phyloP scores from a whole-genome alignment of 2,329 filamentous ascomycete genomes.

The Mariannaea sp. region DNA sequence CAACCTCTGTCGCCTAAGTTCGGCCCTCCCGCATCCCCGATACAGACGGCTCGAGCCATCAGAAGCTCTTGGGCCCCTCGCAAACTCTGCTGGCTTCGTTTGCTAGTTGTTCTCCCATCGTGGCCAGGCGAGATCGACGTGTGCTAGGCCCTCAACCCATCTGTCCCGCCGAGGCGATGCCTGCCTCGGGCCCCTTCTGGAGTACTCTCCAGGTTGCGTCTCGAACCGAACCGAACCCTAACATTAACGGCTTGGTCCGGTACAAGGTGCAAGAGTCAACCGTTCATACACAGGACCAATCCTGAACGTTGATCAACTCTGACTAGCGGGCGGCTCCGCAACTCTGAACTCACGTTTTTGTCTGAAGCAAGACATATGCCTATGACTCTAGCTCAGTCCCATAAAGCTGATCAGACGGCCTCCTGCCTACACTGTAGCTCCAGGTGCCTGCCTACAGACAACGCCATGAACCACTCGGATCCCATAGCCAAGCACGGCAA shows the following conservation, averaged over 20 bases:
- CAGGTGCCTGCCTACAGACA: background rate
- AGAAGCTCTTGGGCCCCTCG: background rate
- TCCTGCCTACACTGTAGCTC: constrained; percentile 5
- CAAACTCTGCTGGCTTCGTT: constrained; percentile 8
- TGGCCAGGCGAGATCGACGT: constrained; percentile 27
- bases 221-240: too few species aligned
- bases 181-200: constrained; percentile 7
- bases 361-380: constrained; percentile 23
- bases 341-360: constrained; percentile 18
- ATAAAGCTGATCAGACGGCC: constrained; percentile 4
- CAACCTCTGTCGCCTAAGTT: constrained; percentile 24
- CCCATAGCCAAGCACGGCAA: constrained; percentile 1
- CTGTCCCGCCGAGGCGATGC: constrained; percentile 11
- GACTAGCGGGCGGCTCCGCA: constrained; percentile 15
- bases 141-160: constrained; percentile 22
- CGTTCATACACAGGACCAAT: constrained; percentile 13
- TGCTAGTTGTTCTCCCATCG: background rate
- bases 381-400: constrained; percentile 14
- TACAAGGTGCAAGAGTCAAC: constrained; percentile 30
- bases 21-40: constrained; percentile 4
- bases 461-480: background rate
- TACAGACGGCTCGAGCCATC: background rate
- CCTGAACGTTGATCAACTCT: constrained; percentile 1
- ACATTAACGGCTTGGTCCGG: constrained; percentile 7
- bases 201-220: constrained; percentile 12